Evolutionary conservation across 352 stramenopile genomes (phyloP), one percentile per base, ranked within the genome.

Genomic region (Phytophthora fragariae): DNA sequence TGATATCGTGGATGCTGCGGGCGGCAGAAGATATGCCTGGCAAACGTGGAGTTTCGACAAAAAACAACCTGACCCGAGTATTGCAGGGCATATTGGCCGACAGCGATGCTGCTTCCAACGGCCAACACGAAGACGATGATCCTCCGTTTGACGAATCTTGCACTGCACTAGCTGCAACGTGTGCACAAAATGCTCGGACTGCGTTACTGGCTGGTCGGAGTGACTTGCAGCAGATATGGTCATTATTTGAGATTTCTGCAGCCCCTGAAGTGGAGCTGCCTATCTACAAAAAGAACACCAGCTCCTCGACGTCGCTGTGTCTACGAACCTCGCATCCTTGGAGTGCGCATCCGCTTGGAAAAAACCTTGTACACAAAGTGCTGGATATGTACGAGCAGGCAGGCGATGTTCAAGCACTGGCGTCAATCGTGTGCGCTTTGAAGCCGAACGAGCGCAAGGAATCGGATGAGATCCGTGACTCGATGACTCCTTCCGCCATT

Each of bases 151-250:
- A 75, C 24, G 64, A 72, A 47, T 56, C 69, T n/a, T 57, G 47
- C 14, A 62, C 47, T 8, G 55, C 62, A 31, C 44, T 82, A 57
- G 75, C 75, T 37, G 63, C 75, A 12, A 86, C 79, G 5, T 94
- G 87, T 57, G 84, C 81, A 5, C 76, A 90, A 71, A 94, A 94
- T 71, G 73, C 87, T 9, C 77, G 58, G 10, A 80, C 89, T 39
- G 84, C 87, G 1, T 62, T 73, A 5, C 65, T 93, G 8, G 83
- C 85, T 33, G 88, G 88, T 6, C 76, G 89, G 2, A 77, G 75
- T 0, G 90, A 97, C 62, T 78, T 95, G n/a, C 76, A 90, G 21
- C 85, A 95, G 61, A 85, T 95, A 58, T 97, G 90, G 90, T 92
- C 86, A 15, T 56, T 97, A 4, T 62, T 97, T 5, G 84, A 92